These are phyloP conservation scores for Amylocarpus encephaloides DNA, from an alignment of 2,329 filamentous ascomycete genomes.

Conservation along the genomic window DNA sequence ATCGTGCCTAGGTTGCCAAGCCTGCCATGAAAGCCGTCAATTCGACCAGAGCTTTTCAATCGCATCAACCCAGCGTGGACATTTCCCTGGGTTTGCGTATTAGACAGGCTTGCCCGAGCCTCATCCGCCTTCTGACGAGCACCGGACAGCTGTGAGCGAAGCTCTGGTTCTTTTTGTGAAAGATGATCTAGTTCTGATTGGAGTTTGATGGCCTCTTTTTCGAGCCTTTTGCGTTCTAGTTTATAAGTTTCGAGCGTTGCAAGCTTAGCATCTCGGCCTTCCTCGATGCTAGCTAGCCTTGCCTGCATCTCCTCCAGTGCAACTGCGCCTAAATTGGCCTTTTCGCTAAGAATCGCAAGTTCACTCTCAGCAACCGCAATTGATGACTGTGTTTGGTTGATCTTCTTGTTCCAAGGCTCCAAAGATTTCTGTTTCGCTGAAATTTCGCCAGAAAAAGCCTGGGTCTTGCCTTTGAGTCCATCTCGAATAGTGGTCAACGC, in stretches of 20 bases:
- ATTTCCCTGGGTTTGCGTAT: slow-evolving; percentile 86
- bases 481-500: slow-evolving; percentile 81
- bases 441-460: slow-evolving; percentile 89
- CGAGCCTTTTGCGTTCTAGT: slow-evolving; percentile 62
- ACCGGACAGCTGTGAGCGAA: slow-evolving; percentile 79
- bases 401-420: slow-evolving; percentile 94
- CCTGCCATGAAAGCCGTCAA: slow-evolving; percentile 93
- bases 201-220: slow-evolving; percentile 67
- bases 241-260: slow-evolving; percentile 71
- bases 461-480: slow-evolving; percentile 88
- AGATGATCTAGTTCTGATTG: slow-evolving; percentile 69
- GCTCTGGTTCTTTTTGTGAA: slow-evolving; percentile 68
- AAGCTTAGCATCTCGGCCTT: slow-evolving; percentile 63
- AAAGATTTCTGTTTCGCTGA: slow-evolving; percentile 86
- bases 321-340: slow-evolving; percentile 78
- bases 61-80: slow-evolving; percentile 89
- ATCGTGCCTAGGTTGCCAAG: slow-evolving; percentile 92
- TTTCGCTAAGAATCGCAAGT: slow-evolving; percentile 82
- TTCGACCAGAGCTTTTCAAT: slow-evolving; percentile 90
- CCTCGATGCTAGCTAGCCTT: slow-evolving; percentile 69
- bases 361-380: slow-evolving; percentile 95
- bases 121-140: slow-evolving; percentile 94
- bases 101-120: slow-evolving; percentile 81
- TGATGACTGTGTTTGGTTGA: slow-evolving; percentile 90
- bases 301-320: slow-evolving; percentile 76